phyloP scores from a whole-genome alignment of 768 basidiomycete genomes.

The Amanita brunnescens region DNA sequence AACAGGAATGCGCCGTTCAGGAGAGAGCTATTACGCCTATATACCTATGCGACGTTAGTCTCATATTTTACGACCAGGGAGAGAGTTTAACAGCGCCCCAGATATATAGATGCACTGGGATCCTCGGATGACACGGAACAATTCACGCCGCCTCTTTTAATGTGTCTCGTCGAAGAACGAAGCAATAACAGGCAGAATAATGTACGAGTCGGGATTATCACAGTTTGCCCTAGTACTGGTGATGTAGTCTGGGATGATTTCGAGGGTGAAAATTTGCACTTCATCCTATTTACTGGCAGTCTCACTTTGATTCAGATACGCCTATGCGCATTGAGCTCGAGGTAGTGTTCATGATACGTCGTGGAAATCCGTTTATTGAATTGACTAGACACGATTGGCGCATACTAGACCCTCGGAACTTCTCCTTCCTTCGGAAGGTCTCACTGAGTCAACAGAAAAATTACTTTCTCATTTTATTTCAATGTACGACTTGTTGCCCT shows the following conservation, averaged over 20 bases:
- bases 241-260: conserved; percentile 94
- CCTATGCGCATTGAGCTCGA: conserved; percentile 86
- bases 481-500: conserved; percentile 26
- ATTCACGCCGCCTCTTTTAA: conserved; percentile 50
- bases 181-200: conserved; percentile 20
- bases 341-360: conserved; percentile 27
- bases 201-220: conserved; percentile 61
- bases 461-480: conserved; percentile 65
- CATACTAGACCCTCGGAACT: conserved; percentile 82
- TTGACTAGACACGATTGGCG: conserved; percentile 67
- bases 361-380: not conserved
- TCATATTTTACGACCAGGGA: not conserved
- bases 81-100: conserved; percentile 21
- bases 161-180: conserved; percentile 68
- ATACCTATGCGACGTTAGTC: conserved; percentile 81
- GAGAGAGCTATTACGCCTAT: conserved; percentile 67
- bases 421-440: conserved; percentile 46
- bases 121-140: conserved; percentile 55
- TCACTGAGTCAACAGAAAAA: conserved; percentile 67
- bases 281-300: not conserved
- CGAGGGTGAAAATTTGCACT: conserved; percentile 41
- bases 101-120: conserved; percentile 76
- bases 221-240: conserved; percentile 80
- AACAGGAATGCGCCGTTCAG: conserved; percentile 68
- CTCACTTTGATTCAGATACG: conserved; percentile 40